These are phyloP conservation scores for Camelina sativa DNA, from an alignment of 345 rosid genomes.

Conservation along the genomic window DNA sequence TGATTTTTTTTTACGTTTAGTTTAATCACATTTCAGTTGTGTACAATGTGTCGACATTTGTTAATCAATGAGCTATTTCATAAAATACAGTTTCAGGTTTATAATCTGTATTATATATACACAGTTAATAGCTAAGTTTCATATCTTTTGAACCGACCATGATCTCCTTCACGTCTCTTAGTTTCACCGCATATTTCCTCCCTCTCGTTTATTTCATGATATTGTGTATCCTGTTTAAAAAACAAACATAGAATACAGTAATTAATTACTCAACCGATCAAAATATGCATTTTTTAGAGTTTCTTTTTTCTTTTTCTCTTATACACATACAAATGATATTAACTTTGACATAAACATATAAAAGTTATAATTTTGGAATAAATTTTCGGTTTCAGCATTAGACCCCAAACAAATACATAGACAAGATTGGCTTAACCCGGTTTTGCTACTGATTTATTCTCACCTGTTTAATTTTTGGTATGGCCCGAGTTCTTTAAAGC, in stretches of 20 bases:
- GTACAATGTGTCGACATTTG: not conserved
- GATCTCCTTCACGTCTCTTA: slow-evolving; percentile 16
- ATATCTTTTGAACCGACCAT: slow-evolving; percentile 14
- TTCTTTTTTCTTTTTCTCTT: too few species aligned
- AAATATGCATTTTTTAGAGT: too few species aligned
- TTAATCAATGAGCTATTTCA: slow-evolving; percentile 1
- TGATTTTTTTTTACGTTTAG: not conserved
- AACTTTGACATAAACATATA: too few species aligned
- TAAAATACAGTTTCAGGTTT: not conserved
- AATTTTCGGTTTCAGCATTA: not conserved
- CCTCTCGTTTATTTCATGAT: not conserved
- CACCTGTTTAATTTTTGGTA: not conserved
- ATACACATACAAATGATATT: too few species aligned
- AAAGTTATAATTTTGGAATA: not conserved
- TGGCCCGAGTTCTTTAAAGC: slow-evolving; percentile 4
- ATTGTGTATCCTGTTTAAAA: too few species aligned
- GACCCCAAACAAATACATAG: not conserved
- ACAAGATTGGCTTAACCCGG: not conserved
- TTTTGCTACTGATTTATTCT: not conserved
- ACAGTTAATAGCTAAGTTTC: slow-evolving; percentile 4
- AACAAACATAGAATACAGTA: too few species aligned
- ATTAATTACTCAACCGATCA: too few species aligned
- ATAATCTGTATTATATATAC: not conserved
- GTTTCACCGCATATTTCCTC: slow-evolving; percentile 14
- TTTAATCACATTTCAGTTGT: not conserved